These are phyloP conservation scores for Gryganskiella cystojenkinii DNA, from an alignment of 192 early-diverging fungal genomes.

Conservation along the genomic window DNA sequence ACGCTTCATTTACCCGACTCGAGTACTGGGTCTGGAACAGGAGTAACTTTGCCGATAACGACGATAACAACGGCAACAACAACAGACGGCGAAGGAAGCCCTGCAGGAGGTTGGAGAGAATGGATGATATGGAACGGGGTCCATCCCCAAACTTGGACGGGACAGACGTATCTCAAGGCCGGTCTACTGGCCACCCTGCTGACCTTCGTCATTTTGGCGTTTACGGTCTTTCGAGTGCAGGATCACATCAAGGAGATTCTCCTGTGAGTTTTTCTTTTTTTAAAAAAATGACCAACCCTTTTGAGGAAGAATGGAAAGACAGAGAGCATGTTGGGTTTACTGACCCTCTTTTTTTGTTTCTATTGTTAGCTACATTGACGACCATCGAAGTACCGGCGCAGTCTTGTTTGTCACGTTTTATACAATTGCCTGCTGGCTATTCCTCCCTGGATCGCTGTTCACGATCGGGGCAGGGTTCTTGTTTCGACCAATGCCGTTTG, in stretches of 20 bases:
- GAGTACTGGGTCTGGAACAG: background rate
- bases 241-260: conserved; percentile 58
- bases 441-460: conserved; percentile 50
- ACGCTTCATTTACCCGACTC: background rate
- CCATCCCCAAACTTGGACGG: conserved; percentile 37
- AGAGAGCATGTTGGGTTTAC: background rate
- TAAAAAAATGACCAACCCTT: background rate
- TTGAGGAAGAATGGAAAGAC: background rate
- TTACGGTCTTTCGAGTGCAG: conserved; percentile 54
- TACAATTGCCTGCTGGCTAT: conserved; percentile 37
- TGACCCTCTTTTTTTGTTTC: background rate
- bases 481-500: conserved; percentile 53
- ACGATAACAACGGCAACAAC: too few species aligned
- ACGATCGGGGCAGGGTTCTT: conserved; percentile 57
- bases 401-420: conserved; percentile 33
- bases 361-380: conserved; percentile 24
- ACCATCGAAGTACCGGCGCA: conserved; percentile 27
- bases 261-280: conserved; percentile 12
- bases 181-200: conserved; percentile 15
- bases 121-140: conserved; percentile 27
- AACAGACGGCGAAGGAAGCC: too few species aligned
- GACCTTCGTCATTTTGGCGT: conserved; percentile 34
- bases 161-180: conserved; percentile 41
- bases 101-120: conserved; percentile 6
- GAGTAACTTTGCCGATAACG: background rate